These are phyloP conservation scores for Calonectria pteridis DNA, from an alignment of 2,329 filamentous ascomycete genomes.

Conservation along the genomic window DNA sequence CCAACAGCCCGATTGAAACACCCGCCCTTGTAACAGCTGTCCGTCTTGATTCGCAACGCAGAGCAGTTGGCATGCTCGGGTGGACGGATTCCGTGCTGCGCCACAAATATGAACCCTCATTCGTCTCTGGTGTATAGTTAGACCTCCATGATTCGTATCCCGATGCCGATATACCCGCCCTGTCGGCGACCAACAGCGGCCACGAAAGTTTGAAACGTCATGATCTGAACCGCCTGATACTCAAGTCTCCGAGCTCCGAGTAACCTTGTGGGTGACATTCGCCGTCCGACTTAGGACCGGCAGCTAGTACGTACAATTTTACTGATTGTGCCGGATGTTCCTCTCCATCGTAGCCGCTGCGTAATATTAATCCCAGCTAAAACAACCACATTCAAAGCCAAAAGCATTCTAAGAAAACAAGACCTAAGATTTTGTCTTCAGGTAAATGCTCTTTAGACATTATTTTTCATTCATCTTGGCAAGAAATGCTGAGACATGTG, in stretches of 20 bases:
- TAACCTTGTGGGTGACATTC: not conserved
- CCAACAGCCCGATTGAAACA: not conserved
- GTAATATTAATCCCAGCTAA: not conserved
- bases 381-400: not conserved
- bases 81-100: conserved; percentile 28
- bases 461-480: not conserved
- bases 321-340: not conserved
- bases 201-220: not conserved
- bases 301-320: not conserved
- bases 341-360: not conserved
- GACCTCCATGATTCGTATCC: conserved; percentile 14
- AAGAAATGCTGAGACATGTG: not conserved
- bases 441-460: not conserved
- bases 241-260: not conserved
- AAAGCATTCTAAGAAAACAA: not conserved
- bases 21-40: not conserved
- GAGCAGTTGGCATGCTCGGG: not conserved
- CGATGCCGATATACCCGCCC: conserved; percentile 38
- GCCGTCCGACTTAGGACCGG: not conserved
- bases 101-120: conserved; percentile 29
- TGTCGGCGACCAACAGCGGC: not conserved
- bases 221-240: not conserved
- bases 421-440: too few species aligned
- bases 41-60: not conserved
- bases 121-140: conserved; percentile 9